Base-by-base conservation (phyloP, 371 early-diverging fungal genomes). In the Apophysomyces elegans region DNA sequence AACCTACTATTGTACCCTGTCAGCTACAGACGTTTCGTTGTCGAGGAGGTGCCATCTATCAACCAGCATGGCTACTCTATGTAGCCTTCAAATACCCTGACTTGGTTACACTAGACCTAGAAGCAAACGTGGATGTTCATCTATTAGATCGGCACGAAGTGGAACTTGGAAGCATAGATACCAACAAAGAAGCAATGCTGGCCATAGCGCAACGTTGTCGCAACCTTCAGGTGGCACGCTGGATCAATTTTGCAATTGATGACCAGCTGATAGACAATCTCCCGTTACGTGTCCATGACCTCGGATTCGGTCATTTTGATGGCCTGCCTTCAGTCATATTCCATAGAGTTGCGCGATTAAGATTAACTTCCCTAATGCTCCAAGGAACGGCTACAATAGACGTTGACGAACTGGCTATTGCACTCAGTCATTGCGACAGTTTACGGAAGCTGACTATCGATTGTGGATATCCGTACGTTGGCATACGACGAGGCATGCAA, bases 11-110 rank as follows among this genome's bases (percentile, higher is more conserved):
- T 21, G 21, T 26, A 7, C 54, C 54, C 4, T 50, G 54, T 11
- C 54, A 21, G 9, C 9, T 50, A 21, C 54, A 43, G 16, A 32
- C 60, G 14, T 13, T 45, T 41, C 60, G 45, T 26, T 35, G 60
- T 43, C 60, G 60, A 14, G 18, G 60, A 14, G 21, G 44, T 43
- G 26, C 60, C 5, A 4, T 45, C 32, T 43, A 45, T 41, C 60
- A 41, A 18, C 43, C 60, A n/a, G 60, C 45, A 7, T 59, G 41
- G 32, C 41, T 59, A 12, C 18, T 59, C 7, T 59, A 59, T 14
- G 41, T 59, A 26, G 60, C 60, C 41, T 59, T 45, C 44, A 59
- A 59, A 38, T 59, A 59, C 16, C 60, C 60, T 8, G 21, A 39
- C 9, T 45, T 59, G 26, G 21, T 18, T 35, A 59, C 60, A 9